Base-by-base conservation (phyloP, 1,284 basidiomycete species). In the Cryptococcus sp. region DNA sequence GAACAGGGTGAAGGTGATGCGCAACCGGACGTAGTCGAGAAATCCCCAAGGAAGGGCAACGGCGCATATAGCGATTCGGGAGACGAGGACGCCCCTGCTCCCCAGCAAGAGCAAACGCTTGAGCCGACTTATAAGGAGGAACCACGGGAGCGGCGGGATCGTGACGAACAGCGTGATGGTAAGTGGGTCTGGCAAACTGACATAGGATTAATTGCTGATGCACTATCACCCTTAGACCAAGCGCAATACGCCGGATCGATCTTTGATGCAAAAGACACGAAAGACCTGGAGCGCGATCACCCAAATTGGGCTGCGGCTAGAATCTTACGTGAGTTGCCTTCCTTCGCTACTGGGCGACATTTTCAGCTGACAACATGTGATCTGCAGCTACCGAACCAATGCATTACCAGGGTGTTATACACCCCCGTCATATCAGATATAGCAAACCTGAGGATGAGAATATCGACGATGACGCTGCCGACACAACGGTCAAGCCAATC, bases 281-380 rank as follows among this genome's bases (percentile, higher is more conserved):
- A 54, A 39, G 58, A 55, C 39, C 45, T 60, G 23, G 50, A 60
- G 45, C 53, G 53, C 23, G 50, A 50, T 16, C 58, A 60, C 25
- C 58, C 58, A n/a, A 51, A 60, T 38, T 60, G 58, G 58, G 58
- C 58, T 20, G 58, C 47, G 27, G 58, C 49, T n/a, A 60, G 43
- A 16, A 20, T 30, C 25, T 38, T 47, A 45, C 48, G 49, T 53
- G 42, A 56, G 52, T 48, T 22, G n/a, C 42, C 22, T 13, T 8
- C 30, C 30, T 25, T 25, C 30, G 30, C 30, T 10, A 35, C 10
- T 25, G 25, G 5, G 5, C 30, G 7, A 13, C 8, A 35, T 13
- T 13, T 2, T 5, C 10, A 35, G 8, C 8, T 35, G 13, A 35
- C 13, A 10, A 35, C 13, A 5, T 35, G 30, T 35, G 30, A 10